Conservation (phyloP, 176 grass and related monocot species). For the bread wheat (Triticum aestivum) region DNA sequence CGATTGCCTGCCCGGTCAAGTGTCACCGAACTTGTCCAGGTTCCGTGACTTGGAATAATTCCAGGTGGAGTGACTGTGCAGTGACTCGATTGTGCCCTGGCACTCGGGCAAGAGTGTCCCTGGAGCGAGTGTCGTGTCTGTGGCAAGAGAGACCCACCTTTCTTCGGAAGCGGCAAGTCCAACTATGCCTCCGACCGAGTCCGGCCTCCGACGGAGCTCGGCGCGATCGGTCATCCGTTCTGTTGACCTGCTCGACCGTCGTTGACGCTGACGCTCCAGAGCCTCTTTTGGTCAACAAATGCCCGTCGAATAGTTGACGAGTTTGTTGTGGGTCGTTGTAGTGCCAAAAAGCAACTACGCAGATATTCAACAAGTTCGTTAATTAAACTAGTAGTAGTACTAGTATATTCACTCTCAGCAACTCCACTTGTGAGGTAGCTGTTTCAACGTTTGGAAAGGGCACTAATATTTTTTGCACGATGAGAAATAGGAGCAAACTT, state of each 20-base stretch:
- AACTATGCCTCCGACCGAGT: not conserved
- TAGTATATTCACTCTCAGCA: not conserved
- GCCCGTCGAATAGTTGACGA: not conserved
- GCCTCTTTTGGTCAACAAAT: not conserved
- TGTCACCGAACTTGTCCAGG: no score
- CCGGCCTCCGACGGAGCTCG: not conserved
- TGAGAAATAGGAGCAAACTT: not conserved
- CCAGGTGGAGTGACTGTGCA: not conserved
- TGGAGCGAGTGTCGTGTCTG: not conserved
- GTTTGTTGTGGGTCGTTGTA: not conserved
- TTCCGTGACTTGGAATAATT: no score
- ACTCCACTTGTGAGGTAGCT: no score
- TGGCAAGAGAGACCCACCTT: not conserved
- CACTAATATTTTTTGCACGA: not conserved
- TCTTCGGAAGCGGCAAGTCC: not conserved
- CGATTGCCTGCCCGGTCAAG: not conserved
- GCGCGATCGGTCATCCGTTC: not conserved
- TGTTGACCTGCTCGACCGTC: not conserved
- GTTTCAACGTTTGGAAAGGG: no score
- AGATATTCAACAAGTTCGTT: not conserved
- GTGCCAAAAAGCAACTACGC: not conserved
- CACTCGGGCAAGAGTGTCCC: not conserved
- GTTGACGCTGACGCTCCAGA: not conserved
- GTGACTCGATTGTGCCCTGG: not conserved
- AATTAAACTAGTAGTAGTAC: not conserved